phyloP scores from a whole-genome alignment of 495 filamentous ascomycete species.

The Cairneyella variabilis region DNA sequence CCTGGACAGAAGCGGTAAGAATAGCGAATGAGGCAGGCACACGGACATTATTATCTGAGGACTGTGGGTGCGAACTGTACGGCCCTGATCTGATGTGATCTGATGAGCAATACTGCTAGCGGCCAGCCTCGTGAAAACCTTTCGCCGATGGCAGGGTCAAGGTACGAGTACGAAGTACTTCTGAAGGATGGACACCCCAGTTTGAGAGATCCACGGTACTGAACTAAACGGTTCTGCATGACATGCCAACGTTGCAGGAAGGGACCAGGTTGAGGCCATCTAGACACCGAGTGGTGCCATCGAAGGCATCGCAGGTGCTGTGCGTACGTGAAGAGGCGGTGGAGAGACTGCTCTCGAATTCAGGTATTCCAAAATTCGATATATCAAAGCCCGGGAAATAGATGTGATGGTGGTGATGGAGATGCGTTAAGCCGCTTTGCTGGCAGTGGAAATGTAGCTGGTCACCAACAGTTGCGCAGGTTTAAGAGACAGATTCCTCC shows the following conservation, averaged over 20 bases:
- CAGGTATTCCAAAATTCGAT: too few species aligned
- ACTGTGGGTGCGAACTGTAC: too few species aligned
- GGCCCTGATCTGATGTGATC: not conserved
- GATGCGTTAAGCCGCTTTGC: not conserved
- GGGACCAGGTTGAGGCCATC: not conserved
- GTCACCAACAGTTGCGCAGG: too few species aligned
- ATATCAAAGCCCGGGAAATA: too few species aligned
- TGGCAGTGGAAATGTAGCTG: too few species aligned
- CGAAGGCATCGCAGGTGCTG: not conserved
- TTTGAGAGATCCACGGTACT: not conserved
- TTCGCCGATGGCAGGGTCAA: too few species aligned
- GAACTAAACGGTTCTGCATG: not conserved
- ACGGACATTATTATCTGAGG: not conserved
- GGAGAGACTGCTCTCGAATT: too few species aligned
- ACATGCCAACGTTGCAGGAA: not conserved
- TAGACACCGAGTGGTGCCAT: not conserved
- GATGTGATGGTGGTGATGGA: too few species aligned
- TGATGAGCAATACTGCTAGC: constrained; percentile 1
- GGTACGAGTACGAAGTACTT: not conserved
- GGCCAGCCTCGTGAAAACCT: not conserved
- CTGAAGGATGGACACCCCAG: not conserved
- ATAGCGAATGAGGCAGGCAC: not conserved
- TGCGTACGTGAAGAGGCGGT: too few species aligned
- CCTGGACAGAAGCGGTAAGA: not conserved
- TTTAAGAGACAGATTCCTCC: constrained; percentile 3